Evolutionary conservation across 2,329 filamentous ascomycete genomes (phyloP).

Genomic region (Monilinia fructicola): DNA sequence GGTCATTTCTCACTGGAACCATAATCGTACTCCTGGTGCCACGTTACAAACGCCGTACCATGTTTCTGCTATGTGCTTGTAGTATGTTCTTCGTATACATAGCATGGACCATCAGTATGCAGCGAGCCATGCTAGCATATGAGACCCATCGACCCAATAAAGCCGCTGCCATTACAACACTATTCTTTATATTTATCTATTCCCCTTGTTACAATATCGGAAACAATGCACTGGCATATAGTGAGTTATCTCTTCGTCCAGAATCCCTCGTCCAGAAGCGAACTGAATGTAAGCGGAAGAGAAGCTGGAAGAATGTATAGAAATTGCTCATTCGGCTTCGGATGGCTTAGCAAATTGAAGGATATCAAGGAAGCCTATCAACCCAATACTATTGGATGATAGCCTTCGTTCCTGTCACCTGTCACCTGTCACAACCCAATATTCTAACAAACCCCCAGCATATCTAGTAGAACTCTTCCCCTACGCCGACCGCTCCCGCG

Average conservation of each 20-base stretch:
- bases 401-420: too few species aligned
- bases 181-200: constrained; percentile 63
- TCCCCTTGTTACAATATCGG: constrained; percentile 62
- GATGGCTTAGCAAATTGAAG: too few species aligned
- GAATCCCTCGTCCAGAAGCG: background rate
- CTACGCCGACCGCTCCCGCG: constrained; percentile 44
- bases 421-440: too few species aligned
- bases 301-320: too few species aligned
- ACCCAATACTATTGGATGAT: too few species aligned
- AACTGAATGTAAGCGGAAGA: too few species aligned
- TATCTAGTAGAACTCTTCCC: constrained; percentile 61
- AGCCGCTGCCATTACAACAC: constrained; percentile 37
- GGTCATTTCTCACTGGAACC: constrained; percentile 46
- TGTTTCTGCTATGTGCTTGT: constrained; percentile 56
- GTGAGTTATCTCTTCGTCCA: constrained; percentile 39
- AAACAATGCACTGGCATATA: constrained; percentile 66
- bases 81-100: constrained; percentile 55
- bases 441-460: constrained; percentile 37
- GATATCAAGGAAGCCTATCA: too few species aligned
- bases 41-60: constrained; percentile 48
- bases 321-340: too few species aligned
- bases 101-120: constrained; percentile 53
- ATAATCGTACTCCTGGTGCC: constrained; percentile 46
- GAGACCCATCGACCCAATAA: constrained; percentile 35
- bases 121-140: constrained; percentile 43